Percentiles rank a stretch among this genome's conserved stretches.
Conservation (phyloP, 305 asterid species). For the Solanum hybrid region DNA sequence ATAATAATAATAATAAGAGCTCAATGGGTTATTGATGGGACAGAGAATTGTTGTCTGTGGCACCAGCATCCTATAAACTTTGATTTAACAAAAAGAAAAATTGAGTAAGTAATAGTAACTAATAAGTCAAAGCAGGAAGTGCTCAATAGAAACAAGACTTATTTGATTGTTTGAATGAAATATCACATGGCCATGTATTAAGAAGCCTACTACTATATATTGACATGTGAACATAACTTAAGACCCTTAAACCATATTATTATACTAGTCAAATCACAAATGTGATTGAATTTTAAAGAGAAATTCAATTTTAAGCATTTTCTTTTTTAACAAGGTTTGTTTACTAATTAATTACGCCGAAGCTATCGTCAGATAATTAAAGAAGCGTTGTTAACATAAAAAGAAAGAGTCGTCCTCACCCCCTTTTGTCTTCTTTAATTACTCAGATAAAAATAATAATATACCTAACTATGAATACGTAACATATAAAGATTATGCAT, state of each 20-base stretch:
- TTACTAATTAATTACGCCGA: neutral
- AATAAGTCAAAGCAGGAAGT: neutral
- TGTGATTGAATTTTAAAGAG: neutral
- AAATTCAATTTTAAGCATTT: neutral
- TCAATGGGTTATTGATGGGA: neutral
- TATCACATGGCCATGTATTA: too few species aligned
- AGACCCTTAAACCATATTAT: neutral
- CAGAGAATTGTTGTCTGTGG: neutral
- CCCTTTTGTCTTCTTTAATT: neutral
- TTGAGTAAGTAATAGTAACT: too few species aligned
- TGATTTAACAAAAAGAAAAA: neutral
- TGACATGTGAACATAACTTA: neutral
- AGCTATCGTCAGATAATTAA: neutral
- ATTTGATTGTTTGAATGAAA: neutral
- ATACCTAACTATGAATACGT: neutral
- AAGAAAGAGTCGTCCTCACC: neutral
- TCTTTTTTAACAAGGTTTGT: neutral
- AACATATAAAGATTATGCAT: slow-evolving; percentile 6
- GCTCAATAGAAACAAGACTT: neutral
- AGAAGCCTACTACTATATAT: too few species aligned
- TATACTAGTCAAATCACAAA: neutral
- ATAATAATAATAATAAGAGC: neutral
- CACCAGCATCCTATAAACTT: neutral
- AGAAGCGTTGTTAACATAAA: neutral
- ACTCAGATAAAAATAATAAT: neutral